phyloP scores from a whole-genome alignment of 169 alveolate genomes.

The Eimeria necatrix region DNA sequence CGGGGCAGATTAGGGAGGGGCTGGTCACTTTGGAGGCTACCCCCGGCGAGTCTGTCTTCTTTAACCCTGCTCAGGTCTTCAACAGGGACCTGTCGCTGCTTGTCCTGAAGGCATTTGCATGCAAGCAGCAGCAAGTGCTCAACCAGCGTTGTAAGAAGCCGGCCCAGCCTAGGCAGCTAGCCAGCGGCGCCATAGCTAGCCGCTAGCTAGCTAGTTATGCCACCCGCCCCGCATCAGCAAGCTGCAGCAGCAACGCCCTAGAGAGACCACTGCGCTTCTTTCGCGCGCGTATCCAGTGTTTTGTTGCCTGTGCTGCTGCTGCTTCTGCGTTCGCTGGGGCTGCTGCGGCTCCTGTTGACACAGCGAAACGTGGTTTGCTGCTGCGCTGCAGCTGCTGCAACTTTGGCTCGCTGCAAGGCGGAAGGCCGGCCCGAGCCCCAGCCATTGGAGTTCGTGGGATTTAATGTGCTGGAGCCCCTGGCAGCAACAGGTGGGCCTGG shows the following conservation, averaged over 20 bases:
- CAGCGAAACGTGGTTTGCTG: neutral
- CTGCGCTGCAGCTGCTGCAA: constrained; percentile 61
- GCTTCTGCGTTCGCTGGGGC: constrained; percentile 7
- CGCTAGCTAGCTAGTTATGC: constrained; percentile 29
- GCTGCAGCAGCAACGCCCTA: neutral
- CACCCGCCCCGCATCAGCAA: neutral
- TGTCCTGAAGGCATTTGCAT: constrained; percentile 78
- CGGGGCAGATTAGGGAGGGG: constrained; percentile 81
- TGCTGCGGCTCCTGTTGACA: neutral
- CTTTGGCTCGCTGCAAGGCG: constrained; percentile 67
- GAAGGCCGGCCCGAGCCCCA: constrained; percentile 75
- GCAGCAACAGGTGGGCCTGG: constrained; percentile 80
- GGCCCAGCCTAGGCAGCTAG: neutral
- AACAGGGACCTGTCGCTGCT: constrained; percentile 92
- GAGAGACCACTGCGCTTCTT: neutral
- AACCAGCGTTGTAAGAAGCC: neutral
- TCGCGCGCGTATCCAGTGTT: neutral
- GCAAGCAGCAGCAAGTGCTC: constrained; percentile 6
- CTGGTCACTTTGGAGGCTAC: constrained; percentile 76
- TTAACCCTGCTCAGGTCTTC: constrained; percentile 95
- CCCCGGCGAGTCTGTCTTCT: constrained; percentile 81
- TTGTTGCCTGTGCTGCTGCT: neutral
- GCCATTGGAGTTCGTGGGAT: constrained; percentile 77
- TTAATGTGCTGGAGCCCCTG: constrained; percentile 80
- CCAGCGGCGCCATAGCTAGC: neutral